Base-by-base conservation (phyloP, 2,329 filamentous ascomycete genomes). In the Trichoderma brevicompactum region DNA sequence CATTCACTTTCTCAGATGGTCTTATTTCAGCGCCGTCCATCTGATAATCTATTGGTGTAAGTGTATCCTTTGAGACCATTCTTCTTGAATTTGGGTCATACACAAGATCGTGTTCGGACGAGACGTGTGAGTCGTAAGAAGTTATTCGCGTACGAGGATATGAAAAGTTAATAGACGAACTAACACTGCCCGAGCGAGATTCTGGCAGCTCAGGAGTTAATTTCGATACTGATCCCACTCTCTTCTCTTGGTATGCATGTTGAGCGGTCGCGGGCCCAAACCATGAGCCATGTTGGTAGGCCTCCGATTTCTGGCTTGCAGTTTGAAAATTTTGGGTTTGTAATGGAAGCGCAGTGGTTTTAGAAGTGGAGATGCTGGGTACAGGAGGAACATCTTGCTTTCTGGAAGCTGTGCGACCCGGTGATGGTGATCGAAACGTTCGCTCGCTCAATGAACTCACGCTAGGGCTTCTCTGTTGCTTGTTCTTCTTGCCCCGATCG, bases 391-490 rank as follows among this genome's bases (percentile, higher is more conserved):
- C 82, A 71, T 85, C 79, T 56, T 79, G 75, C 19, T 74, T 70
- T 48, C 74, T 75, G 68, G 75, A 77, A 66, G 76, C 74, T 50
- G 76, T 76, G 81, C 74, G 75, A 81, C 67, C 76, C 23, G 72
- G 92, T 4, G 89, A 96, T 3, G 89, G 87, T 12, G 90, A 90
- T 70, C 94, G 88, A 77, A 97, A 97, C 0, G 92, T 94, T 65
- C 94, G 87, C 75, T 94, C 91, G 36, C 87, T 89, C 94, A 98
- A 96, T 56, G 93, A 97, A 23, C 88, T 85, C 34, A 85, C 85
- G 78, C 94, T 96, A 64, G 82, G 85, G 43, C 85, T 82, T 72
- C 92, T 83, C 68, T 89, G 83, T 67, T 94, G 79, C 60, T 80
- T 79, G 69, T 77, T 70, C 69, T 79, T 76, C 66, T 79, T 75